These are phyloP conservation scores for Paecilomyces fulvus DNA, from an alignment of 2,329 filamentous ascomycete species.

Conservation along the genomic window DNA sequence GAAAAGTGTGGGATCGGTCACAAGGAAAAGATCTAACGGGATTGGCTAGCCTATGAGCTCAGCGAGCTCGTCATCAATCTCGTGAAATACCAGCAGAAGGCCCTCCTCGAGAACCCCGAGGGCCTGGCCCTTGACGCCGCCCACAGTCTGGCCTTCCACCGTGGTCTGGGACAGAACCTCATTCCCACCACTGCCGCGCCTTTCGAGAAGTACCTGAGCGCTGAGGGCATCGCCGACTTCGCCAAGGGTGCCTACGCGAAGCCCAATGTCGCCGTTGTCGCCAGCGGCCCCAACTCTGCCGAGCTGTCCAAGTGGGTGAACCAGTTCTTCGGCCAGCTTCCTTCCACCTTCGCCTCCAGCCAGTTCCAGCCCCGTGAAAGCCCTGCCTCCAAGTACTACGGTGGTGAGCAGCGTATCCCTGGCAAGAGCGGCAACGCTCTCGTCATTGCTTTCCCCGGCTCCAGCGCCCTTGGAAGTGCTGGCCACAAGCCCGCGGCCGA, in stretches of 20 bases:
- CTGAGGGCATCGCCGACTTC: conserved; percentile 65
- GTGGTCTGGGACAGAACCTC: conserved; percentile 73
- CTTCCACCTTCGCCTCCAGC: conserved; percentile 42
- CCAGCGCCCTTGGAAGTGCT: conserved; percentile 60
- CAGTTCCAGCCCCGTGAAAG: conserved; percentile 49
- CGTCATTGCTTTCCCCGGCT: conserved; percentile 88
- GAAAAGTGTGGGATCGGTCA: neutral
- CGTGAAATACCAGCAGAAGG: conserved; percentile 69
- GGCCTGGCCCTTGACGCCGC: conserved; percentile 76
- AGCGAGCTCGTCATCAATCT: conserved; percentile 75
- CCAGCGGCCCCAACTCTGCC: conserved; percentile 71
- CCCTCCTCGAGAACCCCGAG: conserved; percentile 53
- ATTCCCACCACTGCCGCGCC: conserved; percentile 64
- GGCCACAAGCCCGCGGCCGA: conserved; percentile 83
- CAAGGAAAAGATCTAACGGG: conserved; percentile 3
- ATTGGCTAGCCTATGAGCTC: conserved; percentile 67
- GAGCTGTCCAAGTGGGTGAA: conserved; percentile 82
- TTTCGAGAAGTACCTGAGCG: conserved; percentile 70
- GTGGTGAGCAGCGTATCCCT: conserved; percentile 85
- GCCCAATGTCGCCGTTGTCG: conserved; percentile 83
- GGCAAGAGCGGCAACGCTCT: conserved; percentile 70
- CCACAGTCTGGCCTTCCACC: conserved; percentile 85
- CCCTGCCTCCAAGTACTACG: conserved; percentile 74
- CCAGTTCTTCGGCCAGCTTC: conserved; percentile 76
- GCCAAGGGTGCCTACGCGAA: conserved; percentile 75